These are phyloP conservation scores for Talaromyces rugulosus DNA, from an alignment of 2,329 filamentous ascomycete genomes.

Conservation along the genomic window DNA sequence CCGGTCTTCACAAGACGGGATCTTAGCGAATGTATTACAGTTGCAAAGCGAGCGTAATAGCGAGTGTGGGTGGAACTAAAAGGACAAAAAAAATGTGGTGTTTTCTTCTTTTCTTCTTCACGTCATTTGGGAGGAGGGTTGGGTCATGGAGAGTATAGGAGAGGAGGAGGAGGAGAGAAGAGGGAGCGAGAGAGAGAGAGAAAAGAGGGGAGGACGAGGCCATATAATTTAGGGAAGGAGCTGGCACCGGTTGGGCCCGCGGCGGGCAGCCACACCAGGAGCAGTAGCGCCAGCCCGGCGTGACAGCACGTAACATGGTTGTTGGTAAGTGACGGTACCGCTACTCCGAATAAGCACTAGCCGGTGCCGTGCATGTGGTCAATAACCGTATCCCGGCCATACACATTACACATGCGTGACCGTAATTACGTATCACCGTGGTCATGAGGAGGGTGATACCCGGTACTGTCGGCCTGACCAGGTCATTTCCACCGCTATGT, in stretches of 20 bases:
- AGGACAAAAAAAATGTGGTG: constrained; percentile 5
- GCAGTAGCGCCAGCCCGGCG: neutral
- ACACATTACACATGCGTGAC: neutral
- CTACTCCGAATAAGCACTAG: neutral
- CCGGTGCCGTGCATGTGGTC: neutral
- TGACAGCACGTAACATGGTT: neutral
- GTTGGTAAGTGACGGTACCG: neutral
- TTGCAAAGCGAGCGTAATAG: constrained; percentile 16
- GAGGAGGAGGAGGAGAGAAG: constrained; percentile 1
- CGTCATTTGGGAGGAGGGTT: constrained; percentile 10
- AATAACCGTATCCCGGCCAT: no score
- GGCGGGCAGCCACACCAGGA: neutral
- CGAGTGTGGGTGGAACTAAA: constrained; percentile 13
- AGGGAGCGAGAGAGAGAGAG: constrained; percentile 7
- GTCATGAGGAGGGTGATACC: neutral
- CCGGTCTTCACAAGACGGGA: neutral
- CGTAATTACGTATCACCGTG: neutral
- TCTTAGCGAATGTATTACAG: constrained; percentile 14
- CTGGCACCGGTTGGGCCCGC: neutral
- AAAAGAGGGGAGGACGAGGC: constrained; percentile 4
- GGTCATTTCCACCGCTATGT: neutral
- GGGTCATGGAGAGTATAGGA: neutral
- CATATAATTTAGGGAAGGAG: constrained; percentile 3
- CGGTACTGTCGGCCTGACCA: neutral
- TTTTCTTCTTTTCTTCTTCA: constrained; percentile 12